These are phyloP conservation scores for Zygoascus sp. DNA, from an alignment of 1,139 yeast species.

Conservation along the genomic window DNA sequence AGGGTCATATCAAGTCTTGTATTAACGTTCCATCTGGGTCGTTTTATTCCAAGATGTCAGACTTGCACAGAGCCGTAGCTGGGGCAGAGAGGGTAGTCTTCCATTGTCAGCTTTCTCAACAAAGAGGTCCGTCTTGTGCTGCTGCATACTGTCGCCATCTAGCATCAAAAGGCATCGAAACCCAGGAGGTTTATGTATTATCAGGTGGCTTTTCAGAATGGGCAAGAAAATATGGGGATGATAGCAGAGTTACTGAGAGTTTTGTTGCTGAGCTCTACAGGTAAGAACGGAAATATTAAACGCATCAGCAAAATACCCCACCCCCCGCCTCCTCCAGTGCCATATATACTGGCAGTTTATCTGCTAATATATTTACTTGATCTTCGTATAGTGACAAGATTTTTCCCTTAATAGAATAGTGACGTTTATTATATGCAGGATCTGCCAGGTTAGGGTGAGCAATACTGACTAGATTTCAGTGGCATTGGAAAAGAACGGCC, in stretches of 20 bases:
- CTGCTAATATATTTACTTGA: too few relatives aligned
- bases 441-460: too few relatives aligned
- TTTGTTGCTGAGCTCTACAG: conserved; percentile 7
- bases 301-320: too few relatives aligned
- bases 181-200: conserved; percentile 62
- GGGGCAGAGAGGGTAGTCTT: conserved; percentile 59
- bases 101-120: conserved; percentile 88
- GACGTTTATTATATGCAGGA: too few relatives aligned
- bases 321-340: too few relatives aligned
- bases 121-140: conserved; percentile 85
- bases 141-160: conserved; percentile 56
- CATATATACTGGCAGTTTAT: too few relatives aligned
- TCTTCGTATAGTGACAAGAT: too few relatives aligned
- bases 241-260: conserved; percentile 28
- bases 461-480: too few relatives aligned
- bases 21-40: conserved; percentile 57
- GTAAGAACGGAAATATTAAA: too few relatives aligned
- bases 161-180: conserved; percentile 36
- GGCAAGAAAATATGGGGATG: conserved; percentile 73
- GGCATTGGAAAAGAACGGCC: too few relatives aligned
- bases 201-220: conserved; percentile 83
- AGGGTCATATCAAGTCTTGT: conserved; percentile 66
- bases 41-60: conserved; percentile 43
- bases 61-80: conserved; percentile 40
- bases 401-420: too few relatives aligned